Evolutionary conservation across 1,284 basidiomycete genomes (phyloP), one percentile per base, ranked within the genome.

Genomic region (Erythrobasidium hasegawianum): DNA sequence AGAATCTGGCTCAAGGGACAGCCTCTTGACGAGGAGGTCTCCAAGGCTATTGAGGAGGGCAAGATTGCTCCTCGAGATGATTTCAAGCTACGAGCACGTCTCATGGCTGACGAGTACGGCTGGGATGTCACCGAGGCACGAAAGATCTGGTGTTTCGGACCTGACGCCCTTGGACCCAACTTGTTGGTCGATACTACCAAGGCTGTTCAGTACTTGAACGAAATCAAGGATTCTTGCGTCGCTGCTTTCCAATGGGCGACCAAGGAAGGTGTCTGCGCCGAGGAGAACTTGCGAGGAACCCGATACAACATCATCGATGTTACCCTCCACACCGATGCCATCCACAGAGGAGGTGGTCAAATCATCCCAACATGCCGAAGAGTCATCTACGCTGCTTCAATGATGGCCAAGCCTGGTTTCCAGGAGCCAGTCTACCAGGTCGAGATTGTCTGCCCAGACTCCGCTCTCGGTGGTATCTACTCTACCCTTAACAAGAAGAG

Each of bases 191-290:
- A 98, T 82, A 90, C 89, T 75, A 97, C 96, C 77, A 99, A 98
- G 86, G 68, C 68, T 59, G 72, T 73, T 33, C 78, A 79, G 73
- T 79, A 78, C 77, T 75, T 80, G 50, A 78, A 77, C 76, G 96
- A 99, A 85, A 98, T 98, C 85, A 99, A 99, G 85, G 96, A 99
- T 81, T 98, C 95, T 74, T 97, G 93, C 79, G 86, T 98, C 79
- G 95, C 95, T 77, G 95, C 93, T 68, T 93, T 98, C 87, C 96
- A 98, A 81, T 98, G 95, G 96, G 96, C 94, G 65, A 89, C 92
- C 71, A 96, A 95, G 84, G 93, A 96, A 81, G 96, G 96, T 84
- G 93, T 92, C 72, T 87, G 88, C 77, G 86, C 86, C 70, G 96
- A 98, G 79, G 96, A 99, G 85, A 90, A 89, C 80, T 95, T 98